Conservation (phyloP, 1,139 yeast species). For the Nakaseomyces sp. region DNA sequence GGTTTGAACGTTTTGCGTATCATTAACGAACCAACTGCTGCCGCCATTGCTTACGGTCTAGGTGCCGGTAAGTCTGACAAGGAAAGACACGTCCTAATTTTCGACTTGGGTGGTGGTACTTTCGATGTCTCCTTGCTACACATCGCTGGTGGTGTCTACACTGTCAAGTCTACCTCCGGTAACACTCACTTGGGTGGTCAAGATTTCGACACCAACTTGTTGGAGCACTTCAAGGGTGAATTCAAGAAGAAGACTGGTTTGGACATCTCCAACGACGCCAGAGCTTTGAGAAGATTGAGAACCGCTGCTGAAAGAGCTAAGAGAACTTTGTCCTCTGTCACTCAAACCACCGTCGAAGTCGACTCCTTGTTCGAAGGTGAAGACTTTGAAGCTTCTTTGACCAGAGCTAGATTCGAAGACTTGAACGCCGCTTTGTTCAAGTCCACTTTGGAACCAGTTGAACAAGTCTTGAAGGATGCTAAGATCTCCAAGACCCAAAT, state of each 20-base stretch:
- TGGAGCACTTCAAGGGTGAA: conserved; percentile 88
- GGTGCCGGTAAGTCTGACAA: conserved; percentile 87
- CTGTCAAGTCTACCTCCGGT: conserved; percentile 99
- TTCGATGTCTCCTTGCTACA: conserved; percentile 91
- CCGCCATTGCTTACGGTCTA: conserved; percentile 91
- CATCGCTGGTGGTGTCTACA: conserved; percentile 98
- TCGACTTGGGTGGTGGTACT: conserved; percentile 95
- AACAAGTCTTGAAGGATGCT: conserved; percentile 94
- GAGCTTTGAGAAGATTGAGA: conserved; percentile 97
- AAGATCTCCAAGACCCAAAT: conserved; percentile 82
- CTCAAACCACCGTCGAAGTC: conserved; percentile 94
- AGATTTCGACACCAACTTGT: conserved; percentile 95
- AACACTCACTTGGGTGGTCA: conserved; percentile 99
- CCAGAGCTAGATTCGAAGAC: conserved; percentile 99
- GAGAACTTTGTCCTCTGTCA: conserved; percentile 95
- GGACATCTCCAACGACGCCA: conserved; percentile 84
- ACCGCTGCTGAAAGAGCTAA: conserved; percentile 99
- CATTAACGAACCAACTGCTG: conserved; percentile 93
- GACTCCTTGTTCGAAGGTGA: conserved; percentile 95
- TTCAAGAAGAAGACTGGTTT: conserved; percentile 95
- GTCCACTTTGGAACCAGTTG: conserved; percentile 94
- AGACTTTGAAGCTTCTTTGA: conserved; percentile 91
- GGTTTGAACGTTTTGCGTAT: conserved; percentile 86
- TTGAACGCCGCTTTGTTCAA: conserved; percentile 92
- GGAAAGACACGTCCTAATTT: conserved; percentile 81